Evolutionary conservation across 805 yeast species (phyloP), one percentile per base, ranked within the genome.

Genomic region (Saccharomyces mikatae): DNA sequence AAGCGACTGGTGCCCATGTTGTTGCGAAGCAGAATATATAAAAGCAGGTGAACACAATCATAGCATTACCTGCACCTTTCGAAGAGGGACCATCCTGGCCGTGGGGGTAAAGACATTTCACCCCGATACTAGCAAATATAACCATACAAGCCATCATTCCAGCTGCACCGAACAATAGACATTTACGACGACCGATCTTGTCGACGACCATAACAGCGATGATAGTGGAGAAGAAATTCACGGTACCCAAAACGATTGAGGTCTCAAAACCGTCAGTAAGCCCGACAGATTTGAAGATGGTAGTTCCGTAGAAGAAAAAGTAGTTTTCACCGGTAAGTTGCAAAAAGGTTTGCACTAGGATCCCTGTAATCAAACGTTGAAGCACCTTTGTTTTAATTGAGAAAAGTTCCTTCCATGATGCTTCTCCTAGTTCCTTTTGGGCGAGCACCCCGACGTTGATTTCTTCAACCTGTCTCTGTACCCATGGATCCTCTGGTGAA

Each of bases 1-100:
- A 84, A 52, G 80, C 81, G 62, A 80, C 79, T 64, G 89, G 87
- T 58, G 88, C 89, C 89, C 89, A 85, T 31, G 89, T 81, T 49
- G 84, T 79, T 46, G 89, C 89, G 62, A 84, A 84, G 76, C 76
- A 81, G 79, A 84, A 83, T 58, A 85, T 82, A 76, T 75, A 84
- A 62, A 85, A 72, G 74, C 88, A 83, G 32, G 89, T 77, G 62
- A 85, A 76, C 71, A 82, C 81, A 67, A 85, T 83, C 89, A 85
- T 82, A 51, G 80, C 83, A 66, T 82, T 72, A 71, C 89, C 90
- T 48, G 84, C 80, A 56, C 83, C 74, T 58, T 74, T 76, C 47
- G 79, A 71, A 48, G 82, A 74, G 46, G 62, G 63, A 24, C 57
- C 50, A 66, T 74, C 75, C 59, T 68, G 71, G 64, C 80, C 82